phyloP scores from a whole-genome alignment of 179 eudicot species.

The Vitellaria paradoxa region DNA sequence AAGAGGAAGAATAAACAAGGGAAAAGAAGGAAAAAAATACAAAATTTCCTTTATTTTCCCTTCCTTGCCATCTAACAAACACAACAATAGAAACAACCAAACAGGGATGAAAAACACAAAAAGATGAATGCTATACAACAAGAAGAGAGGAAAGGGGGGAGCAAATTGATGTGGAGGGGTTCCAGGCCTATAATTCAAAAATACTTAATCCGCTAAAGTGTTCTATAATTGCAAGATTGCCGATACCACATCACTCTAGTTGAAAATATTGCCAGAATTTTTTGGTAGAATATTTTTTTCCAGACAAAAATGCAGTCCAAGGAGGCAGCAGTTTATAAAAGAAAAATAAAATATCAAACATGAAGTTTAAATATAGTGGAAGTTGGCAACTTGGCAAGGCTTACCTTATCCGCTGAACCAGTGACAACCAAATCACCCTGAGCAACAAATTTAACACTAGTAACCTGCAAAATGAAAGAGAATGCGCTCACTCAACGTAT shows the following conservation, averaged over 20 bases:
- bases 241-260: too few species aligned
- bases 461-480: conserved; percentile 51
- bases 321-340: background rate
- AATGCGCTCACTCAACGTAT: background rate
- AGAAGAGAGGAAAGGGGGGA: too few species aligned
- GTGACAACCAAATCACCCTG: conserved; percentile 74
- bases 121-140: too few species aligned
- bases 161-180: too few species aligned
- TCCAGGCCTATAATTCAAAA: too few species aligned
- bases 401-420: conserved; percentile 93
- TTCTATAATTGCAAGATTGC: too few species aligned
- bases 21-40: background rate
- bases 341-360: background rate
- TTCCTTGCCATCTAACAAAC: background rate
- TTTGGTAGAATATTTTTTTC: too few species aligned
- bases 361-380: background rate
- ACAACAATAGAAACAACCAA: background rate
- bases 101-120: background rate
- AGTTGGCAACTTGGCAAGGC: background rate
- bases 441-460: conserved; percentile 75
- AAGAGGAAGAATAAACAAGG: background rate
- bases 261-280: too few species aligned
- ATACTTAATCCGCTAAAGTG: too few species aligned
- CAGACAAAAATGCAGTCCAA: too few species aligned
- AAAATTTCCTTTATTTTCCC: background rate